These are phyloP conservation scores for Fusarium hostae DNA, from an alignment of 2,329 filamentous ascomycete species.

Conservation along the genomic window DNA sequence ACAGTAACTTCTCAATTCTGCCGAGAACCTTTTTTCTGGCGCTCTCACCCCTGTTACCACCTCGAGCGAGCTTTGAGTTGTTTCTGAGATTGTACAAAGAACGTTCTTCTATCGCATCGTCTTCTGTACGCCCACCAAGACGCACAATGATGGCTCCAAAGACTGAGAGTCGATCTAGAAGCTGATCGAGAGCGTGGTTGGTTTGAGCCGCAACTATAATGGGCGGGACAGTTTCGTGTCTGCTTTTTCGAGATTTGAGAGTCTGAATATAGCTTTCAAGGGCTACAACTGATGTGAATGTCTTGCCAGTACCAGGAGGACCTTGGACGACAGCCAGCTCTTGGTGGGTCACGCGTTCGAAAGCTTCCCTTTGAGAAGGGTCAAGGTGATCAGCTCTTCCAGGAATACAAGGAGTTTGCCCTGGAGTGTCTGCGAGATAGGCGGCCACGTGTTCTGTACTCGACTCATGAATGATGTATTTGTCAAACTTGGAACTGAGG, in stretches of 20 bases:
- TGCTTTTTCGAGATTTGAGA: constrained; percentile 62
- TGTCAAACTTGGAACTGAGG: constrained; percentile 67
- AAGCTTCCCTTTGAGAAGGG: constrained; percentile 74
- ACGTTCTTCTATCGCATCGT: constrained; percentile 70
- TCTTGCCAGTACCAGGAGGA: constrained; percentile 81
- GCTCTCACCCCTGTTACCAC: constrained; percentile 3
- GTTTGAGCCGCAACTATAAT: constrained; percentile 88
- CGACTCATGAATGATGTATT: constrained; percentile 67
- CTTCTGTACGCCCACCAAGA: constrained; percentile 74
- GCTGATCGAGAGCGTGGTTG: constrained; percentile 89
- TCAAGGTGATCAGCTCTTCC: constrained; percentile 64
- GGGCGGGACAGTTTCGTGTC: constrained; percentile 52
- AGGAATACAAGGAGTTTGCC: constrained; percentile 1
- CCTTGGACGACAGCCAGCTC: constrained; percentile 83
- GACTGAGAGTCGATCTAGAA: constrained; percentile 70
- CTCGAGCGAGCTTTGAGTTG: constrained; percentile 27
- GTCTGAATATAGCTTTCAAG: constrained; percentile 62
- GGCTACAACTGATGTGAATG: constrained; percentile 79
- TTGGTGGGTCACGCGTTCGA: constrained; percentile 76
- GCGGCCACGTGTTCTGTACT: constrained; percentile 45
- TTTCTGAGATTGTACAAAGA: constrained; percentile 72
- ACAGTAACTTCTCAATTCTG: constrained; percentile 18
- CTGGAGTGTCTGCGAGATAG: constrained; percentile 43
- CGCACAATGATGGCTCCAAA: constrained; percentile 66
- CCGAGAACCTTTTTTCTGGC: constrained; percentile 18